Conservation (phyloP, 768 basidiomycete species). For the Boletus fagicola region DNA sequence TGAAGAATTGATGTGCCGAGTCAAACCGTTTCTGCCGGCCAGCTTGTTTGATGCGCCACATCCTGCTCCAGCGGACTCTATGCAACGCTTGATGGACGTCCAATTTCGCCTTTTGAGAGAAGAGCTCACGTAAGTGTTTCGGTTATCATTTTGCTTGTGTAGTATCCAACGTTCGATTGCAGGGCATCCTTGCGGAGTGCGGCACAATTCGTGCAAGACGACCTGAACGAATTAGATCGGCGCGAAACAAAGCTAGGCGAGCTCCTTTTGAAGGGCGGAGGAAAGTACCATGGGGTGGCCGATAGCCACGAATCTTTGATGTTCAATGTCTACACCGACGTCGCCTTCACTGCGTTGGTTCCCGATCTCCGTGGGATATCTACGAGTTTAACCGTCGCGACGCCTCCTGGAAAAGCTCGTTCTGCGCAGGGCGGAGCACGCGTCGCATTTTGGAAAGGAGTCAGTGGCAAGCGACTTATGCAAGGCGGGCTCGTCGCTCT, state of each 20-base stretch:
- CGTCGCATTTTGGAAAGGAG: constrained; percentile 58
- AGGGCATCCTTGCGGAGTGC: constrained; percentile 56
- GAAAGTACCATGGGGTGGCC: constrained; percentile 50
- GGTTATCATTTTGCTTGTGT: not conserved
- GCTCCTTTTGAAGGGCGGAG: constrained; percentile 52
- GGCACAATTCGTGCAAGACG: constrained; percentile 47
- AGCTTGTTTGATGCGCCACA: constrained; percentile 62
- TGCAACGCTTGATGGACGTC: constrained; percentile 67
- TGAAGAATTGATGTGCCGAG: constrained; percentile 51
- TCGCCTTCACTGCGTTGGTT: constrained; percentile 44
- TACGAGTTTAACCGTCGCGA: constrained; percentile 43
- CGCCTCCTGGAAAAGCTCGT: constrained; percentile 59
- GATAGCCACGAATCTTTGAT: constrained; percentile 47
- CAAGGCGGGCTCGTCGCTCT: constrained; percentile 65
- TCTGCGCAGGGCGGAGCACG: constrained; percentile 38
- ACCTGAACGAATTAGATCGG: constrained; percentile 31
- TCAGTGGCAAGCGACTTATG: constrained; percentile 55
- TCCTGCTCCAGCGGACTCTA: constrained; percentile 52
- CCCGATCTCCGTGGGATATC: constrained; percentile 55
- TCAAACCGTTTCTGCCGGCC: constrained; percentile 59
- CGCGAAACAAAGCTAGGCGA: constrained; percentile 41
- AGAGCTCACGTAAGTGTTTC: constrained; percentile 56
- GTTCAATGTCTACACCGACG: constrained; percentile 63
- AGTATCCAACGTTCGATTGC: not conserved
- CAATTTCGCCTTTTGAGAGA: constrained; percentile 76